Evolutionary conservation across 176 grass and related monocot genomes (phyloP).

Genomic region (Tillandsia fasciculata): DNA sequence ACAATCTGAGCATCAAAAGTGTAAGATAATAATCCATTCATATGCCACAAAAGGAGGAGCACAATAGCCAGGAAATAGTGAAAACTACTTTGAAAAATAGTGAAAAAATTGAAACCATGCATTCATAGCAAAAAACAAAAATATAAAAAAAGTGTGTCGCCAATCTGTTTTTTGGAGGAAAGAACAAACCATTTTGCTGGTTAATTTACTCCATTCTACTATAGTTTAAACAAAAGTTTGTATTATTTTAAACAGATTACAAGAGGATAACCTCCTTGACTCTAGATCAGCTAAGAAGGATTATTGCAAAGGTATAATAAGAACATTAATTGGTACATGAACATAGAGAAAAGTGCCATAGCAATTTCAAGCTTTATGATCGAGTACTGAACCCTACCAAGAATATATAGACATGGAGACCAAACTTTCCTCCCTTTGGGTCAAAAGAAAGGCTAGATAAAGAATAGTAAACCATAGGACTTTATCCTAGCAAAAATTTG

Average conservation of each 20-base stretch:
- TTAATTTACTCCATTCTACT: constrained; percentile 5
- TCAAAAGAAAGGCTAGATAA: not conserved
- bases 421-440: not conserved
- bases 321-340: not conserved
- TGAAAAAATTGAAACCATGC: not conserved
- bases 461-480: not conserved
- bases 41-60: not conserved
- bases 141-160: not conserved
- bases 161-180: not conserved
- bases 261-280: not conserved
- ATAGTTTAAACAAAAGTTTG: constrained; percentile 2
- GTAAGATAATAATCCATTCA: not conserved
- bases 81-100: not conserved
- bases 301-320: not conserved
- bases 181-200: not conserved
- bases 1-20: not conserved
- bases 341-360: not conserved
- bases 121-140: not conserved
- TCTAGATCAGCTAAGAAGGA: not conserved
- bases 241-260: constrained; percentile 3
- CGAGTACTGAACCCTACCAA: not conserved
- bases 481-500: not conserved
- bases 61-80: not conserved
- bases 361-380: not conserved
- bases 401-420: not conserved